Conservation (phyloP, 2,329 filamentous ascomycete genomes). For the Cercospora canescens region DNA sequence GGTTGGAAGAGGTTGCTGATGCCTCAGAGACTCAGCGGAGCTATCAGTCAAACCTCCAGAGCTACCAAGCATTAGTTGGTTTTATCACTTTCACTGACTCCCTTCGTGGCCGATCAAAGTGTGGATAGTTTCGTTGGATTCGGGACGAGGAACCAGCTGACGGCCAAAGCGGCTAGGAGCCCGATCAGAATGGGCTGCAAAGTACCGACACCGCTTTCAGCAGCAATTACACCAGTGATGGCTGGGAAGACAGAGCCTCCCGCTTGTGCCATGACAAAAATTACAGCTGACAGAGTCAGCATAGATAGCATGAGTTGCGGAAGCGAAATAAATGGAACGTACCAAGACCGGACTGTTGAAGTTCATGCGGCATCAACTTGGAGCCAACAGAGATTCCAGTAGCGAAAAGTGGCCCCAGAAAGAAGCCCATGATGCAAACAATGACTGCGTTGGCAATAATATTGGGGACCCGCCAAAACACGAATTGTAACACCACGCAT, state of each 20-base stretch:
- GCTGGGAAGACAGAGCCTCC: constrained; percentile 25
- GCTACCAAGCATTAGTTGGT: background rate
- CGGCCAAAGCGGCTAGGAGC: constrained; percentile 43
- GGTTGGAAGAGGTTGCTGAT: background rate
- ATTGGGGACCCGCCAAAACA: background rate
- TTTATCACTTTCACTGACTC: background rate
- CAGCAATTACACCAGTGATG: constrained; percentile 24
- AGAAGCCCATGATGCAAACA: background rate
- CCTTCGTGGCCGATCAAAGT: background rate
- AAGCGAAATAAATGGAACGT: background rate
- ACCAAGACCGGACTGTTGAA: constrained; percentile 48
- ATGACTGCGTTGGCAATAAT: background rate
- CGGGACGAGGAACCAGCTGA: constrained; percentile 21
- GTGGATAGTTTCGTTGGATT: constrained; percentile 11
- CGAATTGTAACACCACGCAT: background rate
- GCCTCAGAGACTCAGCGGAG: background rate
- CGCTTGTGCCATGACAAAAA: constrained; percentile 28
- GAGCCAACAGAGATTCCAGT: constrained; percentile 57
- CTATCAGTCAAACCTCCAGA: background rate
- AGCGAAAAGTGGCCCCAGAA: constrained; percentile 52
- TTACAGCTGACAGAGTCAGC: constrained; percentile 9
- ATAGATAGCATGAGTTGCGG: background rate
- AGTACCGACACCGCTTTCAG: constrained; percentile 47
- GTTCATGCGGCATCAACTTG: constrained; percentile 51
- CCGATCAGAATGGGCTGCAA: constrained; percentile 56